These are phyloP conservation scores for Pichia phayaonensis DNA, from an alignment of 805 yeast genomes.

Conservation along the genomic window DNA sequence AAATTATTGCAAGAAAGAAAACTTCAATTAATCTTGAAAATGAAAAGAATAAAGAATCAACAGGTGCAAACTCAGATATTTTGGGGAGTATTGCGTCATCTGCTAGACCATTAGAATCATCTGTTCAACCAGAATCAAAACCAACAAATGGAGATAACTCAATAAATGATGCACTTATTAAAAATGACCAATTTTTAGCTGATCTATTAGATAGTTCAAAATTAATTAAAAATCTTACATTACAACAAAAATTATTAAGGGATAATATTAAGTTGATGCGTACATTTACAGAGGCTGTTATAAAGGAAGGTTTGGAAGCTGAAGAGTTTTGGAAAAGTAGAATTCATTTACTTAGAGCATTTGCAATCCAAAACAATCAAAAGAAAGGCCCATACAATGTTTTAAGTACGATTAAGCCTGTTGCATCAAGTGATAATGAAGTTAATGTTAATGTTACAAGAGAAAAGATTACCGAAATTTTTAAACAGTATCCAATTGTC, in stretches of 20 bases:
- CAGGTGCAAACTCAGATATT: neutral
- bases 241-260: slow-evolving; percentile 71
- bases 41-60: slow-evolving; percentile 2
- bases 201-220: slow-evolving; percentile 45
- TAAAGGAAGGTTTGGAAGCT: slow-evolving; percentile 65
- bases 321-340: slow-evolving; percentile 84
- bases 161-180: slow-evolving; percentile 10
- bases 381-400: slow-evolving; percentile 92
- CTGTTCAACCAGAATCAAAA: neutral
- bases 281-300: slow-evolving; percentile 83
- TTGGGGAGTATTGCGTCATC: slow-evolving; percentile 30
- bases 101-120: neutral
- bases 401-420: slow-evolving; percentile 86
- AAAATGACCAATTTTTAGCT: slow-evolving; percentile 24
- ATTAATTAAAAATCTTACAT: slow-evolving; percentile 58
- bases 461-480: slow-evolving; percentile 82
- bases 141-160: neutral
- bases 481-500: slow-evolving; percentile 88
- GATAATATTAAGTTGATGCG: slow-evolving; percentile 63
- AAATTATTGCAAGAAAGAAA: slow-evolving; percentile 58
- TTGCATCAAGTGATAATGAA: slow-evolving; percentile 86
- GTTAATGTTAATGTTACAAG: slow-evolving; percentile 89
- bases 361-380: slow-evolving; percentile 77
- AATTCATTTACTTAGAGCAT: slow-evolving; percentile 71
- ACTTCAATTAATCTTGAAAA: slow-evolving; percentile 31